phyloP scores from a whole-genome alignment of 306 rosid species.

The Senna siamea region DNA sequence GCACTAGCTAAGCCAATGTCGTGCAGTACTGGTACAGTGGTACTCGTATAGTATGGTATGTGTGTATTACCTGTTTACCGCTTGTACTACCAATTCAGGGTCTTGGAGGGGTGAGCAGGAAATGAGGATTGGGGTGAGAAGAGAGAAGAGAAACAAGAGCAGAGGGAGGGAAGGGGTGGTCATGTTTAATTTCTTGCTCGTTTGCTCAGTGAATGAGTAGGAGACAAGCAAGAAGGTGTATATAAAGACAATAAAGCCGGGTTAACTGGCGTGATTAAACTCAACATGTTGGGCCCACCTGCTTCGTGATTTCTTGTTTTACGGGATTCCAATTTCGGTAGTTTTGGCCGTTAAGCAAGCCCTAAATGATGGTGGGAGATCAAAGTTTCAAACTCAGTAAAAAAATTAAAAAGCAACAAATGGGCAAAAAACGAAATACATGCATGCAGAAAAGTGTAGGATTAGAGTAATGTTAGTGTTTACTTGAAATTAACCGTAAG shows the following conservation, averaged over 20 bases:
- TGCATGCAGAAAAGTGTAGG: background rate
- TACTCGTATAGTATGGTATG: too few species aligned
- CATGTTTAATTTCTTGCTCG: conserved; percentile 43
- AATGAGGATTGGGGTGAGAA: conserved; percentile 54
- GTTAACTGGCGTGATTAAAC: conserved; percentile 72
- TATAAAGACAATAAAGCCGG: conserved; percentile 67
- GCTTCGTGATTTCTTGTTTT: conserved; percentile 72
- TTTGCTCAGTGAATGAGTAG: background rate
- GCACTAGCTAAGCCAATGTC: too few species aligned
- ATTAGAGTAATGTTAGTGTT: background rate
- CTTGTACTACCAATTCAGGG: conserved; percentile 64
- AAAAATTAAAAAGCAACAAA: background rate
- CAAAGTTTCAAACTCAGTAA: conserved; percentile 17
- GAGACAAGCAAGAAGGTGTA: conserved; percentile 42
- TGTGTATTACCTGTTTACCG: conserved; percentile 69
- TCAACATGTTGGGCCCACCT: conserved; percentile 65
- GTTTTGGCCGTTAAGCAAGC: conserved; percentile 85
- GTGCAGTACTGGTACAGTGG: too few species aligned
- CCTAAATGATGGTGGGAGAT: conserved; percentile 50
- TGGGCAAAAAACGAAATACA: background rate
- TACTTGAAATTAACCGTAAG: background rate
- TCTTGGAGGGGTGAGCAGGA: conserved; percentile 57
- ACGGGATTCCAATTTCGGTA: conserved; percentile 63
- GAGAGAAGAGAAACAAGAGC: conserved; percentile 50
- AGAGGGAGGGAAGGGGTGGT: conserved; percentile 40